Evolutionary conservation across 192 early-diverging fungal species (phyloP), one percentile per base, ranked within the genome.

Genomic region (Umbelopsis sp.): DNA sequence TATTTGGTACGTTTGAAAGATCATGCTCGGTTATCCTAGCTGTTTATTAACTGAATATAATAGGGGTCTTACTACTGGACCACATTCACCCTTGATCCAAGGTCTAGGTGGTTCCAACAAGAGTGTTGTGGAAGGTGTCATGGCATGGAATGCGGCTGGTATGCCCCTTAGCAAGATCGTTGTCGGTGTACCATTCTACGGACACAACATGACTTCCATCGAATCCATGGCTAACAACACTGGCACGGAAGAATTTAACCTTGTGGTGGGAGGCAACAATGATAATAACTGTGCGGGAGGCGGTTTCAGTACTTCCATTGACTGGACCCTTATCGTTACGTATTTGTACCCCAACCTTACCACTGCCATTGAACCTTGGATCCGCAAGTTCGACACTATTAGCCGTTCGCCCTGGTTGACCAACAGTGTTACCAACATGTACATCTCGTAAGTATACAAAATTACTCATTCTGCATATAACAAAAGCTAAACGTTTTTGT

Each of bases 401-500:
- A 83, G 79, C 2, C 76, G 83, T 8, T 86, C 88, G 0, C 87
- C 88, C 16, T 87, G 85, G 84, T 71, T 90, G 50, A 84, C 77
- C 74, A 84, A 87, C 69, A 45, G 53, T 4, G 70, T 75, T 1
- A 83, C 80, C 11, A 77, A 45, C 24, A 71, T 73, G 36, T 86
- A 81, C 72, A 77, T 90, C 17, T 85, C 87, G 0, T 90, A 87
- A 50, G 69, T 71, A 44, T 44, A 20, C 6, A 52, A 22, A 52
- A 1, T 2, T 52, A 21, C 1, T n/a, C n/a, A 2, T 17, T 22
- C 1, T 52, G 1, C n/a, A 52, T 52, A 22, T n/a, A n/a, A n/a
- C n/a, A n/a, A n/a, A n/a, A n/a, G 2, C 50, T 52, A 22, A 52
- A 12, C 22, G 9, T 26, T 49, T n/a, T n/a, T n/a, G n/a, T 7